A percentile compares a stretch with the other conserved stretches of the same genome.
These are phyloP conservation scores for Myxozyma sirexii DNA, from an alignment of 805 yeast genomes.

Conservation along the genomic window DNA sequence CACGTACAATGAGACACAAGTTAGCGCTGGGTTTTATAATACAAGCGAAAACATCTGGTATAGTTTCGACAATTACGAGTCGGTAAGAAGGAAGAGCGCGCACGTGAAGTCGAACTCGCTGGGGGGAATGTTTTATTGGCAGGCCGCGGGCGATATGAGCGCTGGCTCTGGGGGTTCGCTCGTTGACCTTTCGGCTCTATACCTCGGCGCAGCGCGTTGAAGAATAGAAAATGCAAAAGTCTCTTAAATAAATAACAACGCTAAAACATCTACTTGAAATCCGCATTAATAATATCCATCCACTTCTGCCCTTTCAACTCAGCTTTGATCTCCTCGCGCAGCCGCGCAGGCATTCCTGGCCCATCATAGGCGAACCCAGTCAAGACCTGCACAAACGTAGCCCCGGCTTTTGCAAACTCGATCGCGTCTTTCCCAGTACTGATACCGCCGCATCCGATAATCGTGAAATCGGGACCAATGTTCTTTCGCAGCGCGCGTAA, in stretches of 20 bases:
- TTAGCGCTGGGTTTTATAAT: slow-evolving; percentile 58
- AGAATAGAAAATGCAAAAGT: too few relatives aligned
- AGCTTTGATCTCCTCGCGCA: slow-evolving; percentile 59
- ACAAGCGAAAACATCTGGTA: slow-evolving; percentile 48
- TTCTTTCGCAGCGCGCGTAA: slow-evolving; percentile 70
- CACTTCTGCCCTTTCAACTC: slow-evolving; percentile 83
- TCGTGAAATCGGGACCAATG: slow-evolving; percentile 72
- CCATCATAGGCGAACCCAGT: slow-evolving; percentile 93
- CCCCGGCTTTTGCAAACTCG: slow-evolving; percentile 93
- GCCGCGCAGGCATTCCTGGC: slow-evolving; percentile 72
- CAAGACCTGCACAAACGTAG: slow-evolving; percentile 82
- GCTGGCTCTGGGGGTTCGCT: slow-evolving; percentile 17
- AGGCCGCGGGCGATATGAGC: slow-evolving; percentile 20
- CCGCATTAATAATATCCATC: slow-evolving; percentile 74
- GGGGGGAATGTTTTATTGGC: slow-evolving; percentile 93
- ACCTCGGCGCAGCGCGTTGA: too few relatives aligned
- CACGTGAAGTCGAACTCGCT: slow-evolving; percentile 53
- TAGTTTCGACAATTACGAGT: slow-evolving; percentile 63
- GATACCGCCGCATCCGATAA: slow-evolving; percentile 95
- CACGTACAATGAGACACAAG: slow-evolving; percentile 50
- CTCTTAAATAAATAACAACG: not conserved
- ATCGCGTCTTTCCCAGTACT: slow-evolving; percentile 83
- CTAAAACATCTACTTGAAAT: slow-evolving; percentile 36
- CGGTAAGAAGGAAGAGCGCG: slow-evolving; percentile 60
- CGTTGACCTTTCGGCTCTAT: slow-evolving; percentile 1